Evolutionary conservation across 176 grass and related monocot species (phyloP), one percentile per base, ranked within the genome.

Genomic region (Oryza glumipatula): DNA sequence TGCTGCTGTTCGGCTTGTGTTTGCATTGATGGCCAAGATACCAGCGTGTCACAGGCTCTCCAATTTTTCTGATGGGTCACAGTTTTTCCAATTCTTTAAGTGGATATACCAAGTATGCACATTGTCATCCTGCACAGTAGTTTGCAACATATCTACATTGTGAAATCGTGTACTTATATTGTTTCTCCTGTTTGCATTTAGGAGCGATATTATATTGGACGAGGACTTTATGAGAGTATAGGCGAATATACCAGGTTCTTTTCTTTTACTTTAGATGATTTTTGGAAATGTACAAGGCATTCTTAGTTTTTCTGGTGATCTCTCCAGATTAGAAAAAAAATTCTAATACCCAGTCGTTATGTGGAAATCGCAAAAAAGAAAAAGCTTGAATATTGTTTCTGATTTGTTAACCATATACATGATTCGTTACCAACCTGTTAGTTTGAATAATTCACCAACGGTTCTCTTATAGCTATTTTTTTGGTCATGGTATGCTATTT

Each of bases 11-110:
- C 80, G 89, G 16, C 17, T 95, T 17, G 47, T 83, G 24, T 98
- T 95, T 86, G 93, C 89, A 26, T 38, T 88, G 26, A 36, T 95
- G 90, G 85, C 92, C 21, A 98, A 98, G 85, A 98, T 98, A 70
- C 96, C 96, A 83, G 96, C 96, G 72, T 95, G 93, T 78, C 96
- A 98, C 74, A 94, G 68, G 66, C 85, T 98, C 21, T 98, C 96
- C 19, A 72, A 78, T 73, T 89, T 89, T 12, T 90, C 93, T 65
- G 96, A 98, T 36, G 85, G 87, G 44, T 88, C 84, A n/a, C 84
- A 90, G 46, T 98, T 98, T 87, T 95, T 98, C 86, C 93, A 98
- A 70, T 98, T 98, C 84, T 98, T 98, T 86, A 98, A 98, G 88
- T 98, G 96, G 96, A 98, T 98, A 90, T 98, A 98, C 70, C 87